Evolutionary conservation across 2,329 filamentous ascomycete genomes (phyloP).

Genomic region (Aspergillus sp.): DNA sequence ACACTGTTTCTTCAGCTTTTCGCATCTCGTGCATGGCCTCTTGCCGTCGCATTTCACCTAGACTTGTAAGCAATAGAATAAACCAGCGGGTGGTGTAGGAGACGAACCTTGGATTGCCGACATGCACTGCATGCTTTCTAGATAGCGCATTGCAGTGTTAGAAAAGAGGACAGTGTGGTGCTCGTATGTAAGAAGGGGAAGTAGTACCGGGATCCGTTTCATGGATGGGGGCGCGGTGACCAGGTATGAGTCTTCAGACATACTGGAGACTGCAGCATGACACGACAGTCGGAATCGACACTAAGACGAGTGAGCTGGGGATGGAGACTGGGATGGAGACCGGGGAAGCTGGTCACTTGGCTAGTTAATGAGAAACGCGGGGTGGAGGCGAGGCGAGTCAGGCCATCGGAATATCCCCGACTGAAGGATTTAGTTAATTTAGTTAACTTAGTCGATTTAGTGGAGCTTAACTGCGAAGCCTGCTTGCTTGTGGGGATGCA

Average conservation of each 20-base stretch:
- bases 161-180: too few species aligned
- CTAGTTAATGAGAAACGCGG: not conserved
- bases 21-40: constrained; percentile 38
- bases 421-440: not conserved
- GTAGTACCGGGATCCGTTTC: constrained; percentile 39
- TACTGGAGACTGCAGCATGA: not conserved
- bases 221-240: constrained; percentile 28
- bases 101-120: constrained; percentile 41
- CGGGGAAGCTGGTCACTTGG: too few species aligned
- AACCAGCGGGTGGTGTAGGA: too few species aligned
- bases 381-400: not conserved
- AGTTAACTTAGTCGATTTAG: not conserved
- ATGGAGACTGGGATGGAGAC: too few species aligned
- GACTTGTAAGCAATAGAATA: not conserved
- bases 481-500: not conserved
- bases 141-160: not conserved
- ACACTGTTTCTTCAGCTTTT: constrained; percentile 36
- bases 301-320: too few species aligned
- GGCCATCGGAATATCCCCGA: constrained; percentile 1
- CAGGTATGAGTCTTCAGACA: constrained; percentile 24
- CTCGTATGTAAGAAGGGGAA: constrained; percentile 3
- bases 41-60: constrained; percentile 40
- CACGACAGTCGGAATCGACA: too few species aligned
- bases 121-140: constrained; percentile 41
- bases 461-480: not conserved